Evolutionary conservation across 129 eudicot species (phyloP).

Genomic region (Dittrichia graveolens): DNA sequence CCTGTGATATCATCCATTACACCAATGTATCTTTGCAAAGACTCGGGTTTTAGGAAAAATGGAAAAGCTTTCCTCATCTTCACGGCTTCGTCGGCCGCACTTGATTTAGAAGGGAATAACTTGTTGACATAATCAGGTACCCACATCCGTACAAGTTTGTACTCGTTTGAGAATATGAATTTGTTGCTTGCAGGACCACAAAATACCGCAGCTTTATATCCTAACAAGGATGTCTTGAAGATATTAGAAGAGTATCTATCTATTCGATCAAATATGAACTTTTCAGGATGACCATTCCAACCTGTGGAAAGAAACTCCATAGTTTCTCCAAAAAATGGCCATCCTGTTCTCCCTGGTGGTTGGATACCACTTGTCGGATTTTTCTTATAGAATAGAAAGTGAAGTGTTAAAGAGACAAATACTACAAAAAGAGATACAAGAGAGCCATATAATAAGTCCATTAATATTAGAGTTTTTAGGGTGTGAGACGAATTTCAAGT

Average conservation of each 20-base stretch:
- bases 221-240: constrained; percentile 42
- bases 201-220: constrained; percentile 35
- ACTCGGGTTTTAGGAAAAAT: constrained; percentile 32
- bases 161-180: constrained; percentile 47
- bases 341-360: constrained; percentile 46
- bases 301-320: constrained; percentile 36
- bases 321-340: constrained; percentile 49
- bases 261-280: constrained; percentile 40
- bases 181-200: constrained; percentile 49
- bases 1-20: constrained; percentile 31
- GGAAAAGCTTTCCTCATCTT: constrained; percentile 38
- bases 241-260: constrained; percentile 30
- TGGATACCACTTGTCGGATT: not conserved
- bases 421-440: constrained; percentile 28
- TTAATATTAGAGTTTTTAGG: not conserved
- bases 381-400: constrained; percentile 14
- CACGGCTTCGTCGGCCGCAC: constrained; percentile 33
- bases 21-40: constrained; percentile 29
- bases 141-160: constrained; percentile 42
- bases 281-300: constrained; percentile 41
- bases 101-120: constrained; percentile 35
- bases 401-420: constrained; percentile 19
- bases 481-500: not conserved
- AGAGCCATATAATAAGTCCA: constrained; percentile 28
- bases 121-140: constrained; percentile 37